Evolutionary conservation across 2,329 filamentous ascomycete species (phyloP), one percentile per base, ranked within the genome.

Genomic region (Xylaria multiplex): DNA sequence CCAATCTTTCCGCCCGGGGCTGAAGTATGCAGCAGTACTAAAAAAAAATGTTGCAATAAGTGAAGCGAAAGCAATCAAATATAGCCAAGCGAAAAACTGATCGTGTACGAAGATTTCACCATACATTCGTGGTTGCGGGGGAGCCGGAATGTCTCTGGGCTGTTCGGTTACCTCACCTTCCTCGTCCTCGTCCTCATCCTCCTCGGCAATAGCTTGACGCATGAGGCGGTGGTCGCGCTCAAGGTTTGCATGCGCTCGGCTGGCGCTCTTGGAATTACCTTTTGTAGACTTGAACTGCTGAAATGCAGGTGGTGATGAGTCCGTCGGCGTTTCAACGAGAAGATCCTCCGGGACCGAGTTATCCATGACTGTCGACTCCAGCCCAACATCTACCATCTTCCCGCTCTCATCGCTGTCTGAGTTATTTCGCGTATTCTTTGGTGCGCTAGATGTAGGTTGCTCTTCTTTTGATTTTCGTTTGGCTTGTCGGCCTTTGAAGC

Each of bases 41-140:
- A 85, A 69, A 97, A 97, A 89, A 74, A 93, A 96, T 0, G 93
- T 95, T 13, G 95, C 92, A 74, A 98, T 87, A 75, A 98, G 86
- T 45, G 91, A 91, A 52, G 92, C 93, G 59, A 97, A 81, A 40
- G 89, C 89, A 73, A 98, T 96, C 54, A 97, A 81, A 77, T 94
- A 99, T 49, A 97, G 84, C 80, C 93, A 94, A 3, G 92, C 93
- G 85, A 96, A 99, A 80, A 98, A 97, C 5, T 90, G 85, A 78
- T 99, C 96, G 77, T 98, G 93, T 56, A 87, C 85, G 66, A 93
- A 93, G 24, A 91, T 86, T 74, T 94, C 91, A 56, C 85, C 85
- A 46, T 89, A 85, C 4, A 87, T 82, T 11, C 86, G 81, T 27
- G 87, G 83, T 37, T 89, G 82, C 0, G 86, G 83, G 30, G 84